Evolutionary conservation across 2,329 filamentous ascomycete species (phyloP), one percentile per base, ranked within the genome.

Genomic region (Esteya vermicola): DNA sequence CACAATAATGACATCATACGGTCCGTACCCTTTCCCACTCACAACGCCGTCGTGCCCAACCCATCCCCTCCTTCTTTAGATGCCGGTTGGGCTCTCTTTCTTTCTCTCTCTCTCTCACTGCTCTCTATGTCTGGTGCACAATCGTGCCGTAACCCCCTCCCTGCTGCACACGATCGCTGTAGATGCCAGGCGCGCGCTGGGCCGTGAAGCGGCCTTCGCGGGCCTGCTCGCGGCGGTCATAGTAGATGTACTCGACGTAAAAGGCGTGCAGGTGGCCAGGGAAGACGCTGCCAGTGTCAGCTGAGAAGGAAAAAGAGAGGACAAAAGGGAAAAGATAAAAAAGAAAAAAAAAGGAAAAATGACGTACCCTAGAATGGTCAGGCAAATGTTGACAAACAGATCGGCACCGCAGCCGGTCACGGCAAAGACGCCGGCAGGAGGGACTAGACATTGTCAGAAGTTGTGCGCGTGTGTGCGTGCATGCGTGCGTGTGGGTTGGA

Each of bases 241-340:
- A 89, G 63, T 88, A 93, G 46, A 93, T 67, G 56, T 86, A 93
- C 59, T 86, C 76, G 45, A 85, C 49, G 56, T 88, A 91, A 57
- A 88, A 86, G 33, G 82, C 82, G 55, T 86, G 78, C 32, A 89
- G 72, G 49, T 85, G 78, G 8, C 83, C 85, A 0, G 84, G 84
- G 38, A 91, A 59, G 56, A 79, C 83, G n/a, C 74, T 75, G 43
- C n/a, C 26, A n/a, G 16, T 6, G 19, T 31, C 28, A 31, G 28
- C 28, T 18, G 13, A 16, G 28, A 31, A 14, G 10, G 12, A 18
- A 12, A 16, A 14, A 4, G 28, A 6, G 9, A 14, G 12, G 18
- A 14, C 7, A 16, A 16, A 16, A 16, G 12, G 28, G 25, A 26
- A 13, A 26, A 8, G 25, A 13, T 26, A 10, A 23, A 13, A 34